Conservation (phyloP, 2,329 filamentous ascomycete genomes). For the Phaeosphaeria sp. region DNA sequence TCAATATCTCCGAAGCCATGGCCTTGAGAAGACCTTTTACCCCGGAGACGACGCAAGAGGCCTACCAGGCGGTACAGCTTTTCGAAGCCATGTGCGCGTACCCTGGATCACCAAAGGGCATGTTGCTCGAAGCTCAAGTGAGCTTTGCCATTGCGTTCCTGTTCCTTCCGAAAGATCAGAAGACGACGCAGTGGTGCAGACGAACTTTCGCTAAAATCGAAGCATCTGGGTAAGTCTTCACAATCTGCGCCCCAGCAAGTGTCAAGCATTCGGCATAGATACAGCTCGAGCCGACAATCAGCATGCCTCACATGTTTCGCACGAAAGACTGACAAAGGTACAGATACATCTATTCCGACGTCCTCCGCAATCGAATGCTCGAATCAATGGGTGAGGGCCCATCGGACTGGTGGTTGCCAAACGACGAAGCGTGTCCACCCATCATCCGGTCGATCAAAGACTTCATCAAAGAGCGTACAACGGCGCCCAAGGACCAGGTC, state of each 20-base stretch:
- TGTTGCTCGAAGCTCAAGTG: constrained; percentile 75
- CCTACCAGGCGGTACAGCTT: constrained; percentile 75
- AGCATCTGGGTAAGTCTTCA: constrained; percentile 71
- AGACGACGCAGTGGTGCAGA: constrained; percentile 79
- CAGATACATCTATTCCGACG: constrained; percentile 83
- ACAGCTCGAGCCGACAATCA: constrained; percentile 9
- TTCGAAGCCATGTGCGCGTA: constrained; percentile 80
- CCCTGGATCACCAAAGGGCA: constrained; percentile 72
- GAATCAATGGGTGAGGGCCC: constrained; percentile 77
- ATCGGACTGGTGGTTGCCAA: constrained; percentile 86
- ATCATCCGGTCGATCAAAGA: constrained; percentile 78
- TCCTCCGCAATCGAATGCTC: constrained; percentile 77
- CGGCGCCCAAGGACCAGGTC: constrained; percentile 55
- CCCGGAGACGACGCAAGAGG: constrained; percentile 66
- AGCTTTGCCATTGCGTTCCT: constrained; percentile 77
- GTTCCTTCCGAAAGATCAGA: constrained; percentile 78
- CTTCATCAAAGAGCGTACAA: constrained; percentile 80
- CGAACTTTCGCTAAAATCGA: constrained; percentile 81
- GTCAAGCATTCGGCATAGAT: neutral
- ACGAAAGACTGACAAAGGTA: neutral
- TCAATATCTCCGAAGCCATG: constrained; percentile 73
- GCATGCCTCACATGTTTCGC: too few relatives aligned
- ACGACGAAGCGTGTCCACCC: constrained; percentile 76
- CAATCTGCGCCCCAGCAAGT: neutral
- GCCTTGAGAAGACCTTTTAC: constrained; percentile 59